Base-by-base conservation (phyloP, 192 early-diverging fungal genomes). In the Entomortierella beljakovae region DNA sequence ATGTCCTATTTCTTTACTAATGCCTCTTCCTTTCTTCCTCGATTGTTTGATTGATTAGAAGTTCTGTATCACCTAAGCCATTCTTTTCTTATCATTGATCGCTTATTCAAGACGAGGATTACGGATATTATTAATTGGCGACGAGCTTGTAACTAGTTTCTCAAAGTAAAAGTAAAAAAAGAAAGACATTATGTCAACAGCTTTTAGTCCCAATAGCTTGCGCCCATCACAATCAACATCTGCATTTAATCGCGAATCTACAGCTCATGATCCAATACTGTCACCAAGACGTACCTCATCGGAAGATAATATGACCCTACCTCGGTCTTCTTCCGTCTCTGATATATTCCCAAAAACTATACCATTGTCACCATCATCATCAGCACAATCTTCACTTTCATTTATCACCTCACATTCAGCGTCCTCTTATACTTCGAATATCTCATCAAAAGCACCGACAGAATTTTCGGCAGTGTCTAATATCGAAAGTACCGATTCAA, bases 211-310 rank as follows among this genome's bases (percentile, higher is more conserved):
- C 18, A 46, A 48, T 6, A 48, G 33, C 31, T 9, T 66, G 29
- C 65, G 66, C 46, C 37, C 61, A 22, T 64, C 62, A 3, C 40
- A 58, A 6, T 69, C 74, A 13, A 23, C 60, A 35, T 77, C 65
- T 9, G 37, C 65, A 3, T 63, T 76, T 26, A 26, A 25, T 11
- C 6, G 32, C n/a, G 32, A 40, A 32, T 48, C 46, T 35, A 46
- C 37, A 57, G 32, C 9, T 25, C 55, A 35, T 34, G 65, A 69
- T 58, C 48, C 61, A 1, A 35, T 34, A 63, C 46, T 51, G 31
- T 20, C 35, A 10, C 16, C 74, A 16, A 65, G 66, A 33, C 65
- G 74, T n/a, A 28, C 72, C 7, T 57, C 65, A n/a, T 77, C 74
- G 10, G 66, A 68, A 46, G 66, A 69, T 50, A 69, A 54, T 22